Evolutionary conservation across 768 basidiomycete species (phyloP), one percentile per base, ranked within the genome.

Genomic region (Crepidotus variabilis): DNA sequence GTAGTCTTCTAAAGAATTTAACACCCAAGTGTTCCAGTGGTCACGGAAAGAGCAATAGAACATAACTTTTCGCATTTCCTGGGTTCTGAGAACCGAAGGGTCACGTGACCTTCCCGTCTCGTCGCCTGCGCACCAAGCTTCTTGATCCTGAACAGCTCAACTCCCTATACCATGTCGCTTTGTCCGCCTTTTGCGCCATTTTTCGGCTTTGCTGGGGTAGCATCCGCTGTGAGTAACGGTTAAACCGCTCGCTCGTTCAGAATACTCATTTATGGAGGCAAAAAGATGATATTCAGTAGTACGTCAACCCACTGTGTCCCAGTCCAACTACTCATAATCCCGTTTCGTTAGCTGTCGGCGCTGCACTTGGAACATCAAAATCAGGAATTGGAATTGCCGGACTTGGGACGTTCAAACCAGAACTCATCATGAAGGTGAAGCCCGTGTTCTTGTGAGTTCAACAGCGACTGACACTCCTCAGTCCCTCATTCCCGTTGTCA

Each of bases 361-460:
- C 97, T 60, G 95, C 97, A 2, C 92, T 91, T 71, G 96, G 96
- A 28, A 99, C 96, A 0, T 86, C 94, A 23, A 99, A 99, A 72
- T 83, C 96, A 35, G 97, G 97, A 14, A 97, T 99, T 63, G 95
- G 95, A 21, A 98, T 98, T 67, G 87, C 97, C 55, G 96, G 97
- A 23, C 75, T 98, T 56, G 95, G 94, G 53, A 85, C 87, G 50
- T 95, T 98, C 76, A 87, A 83, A 67, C 97, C 97, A 60, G 97
- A 99, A 68, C 80, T 98, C 63, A 92, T 99, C 69, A 99, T 99
- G 97, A 98, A 94, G 84, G 95, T 88, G 63, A 63, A 79, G 28
- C 46, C 45, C 21, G 11, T 43, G 53, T n/a, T 47, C 20, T 21
- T 52, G 47, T 43, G 36, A 24, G 16, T 18, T 32, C 45, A 22